Base-by-base conservation (phyloP, 176 grass and related monocot species). In the Saccharum officinarum region DNA sequence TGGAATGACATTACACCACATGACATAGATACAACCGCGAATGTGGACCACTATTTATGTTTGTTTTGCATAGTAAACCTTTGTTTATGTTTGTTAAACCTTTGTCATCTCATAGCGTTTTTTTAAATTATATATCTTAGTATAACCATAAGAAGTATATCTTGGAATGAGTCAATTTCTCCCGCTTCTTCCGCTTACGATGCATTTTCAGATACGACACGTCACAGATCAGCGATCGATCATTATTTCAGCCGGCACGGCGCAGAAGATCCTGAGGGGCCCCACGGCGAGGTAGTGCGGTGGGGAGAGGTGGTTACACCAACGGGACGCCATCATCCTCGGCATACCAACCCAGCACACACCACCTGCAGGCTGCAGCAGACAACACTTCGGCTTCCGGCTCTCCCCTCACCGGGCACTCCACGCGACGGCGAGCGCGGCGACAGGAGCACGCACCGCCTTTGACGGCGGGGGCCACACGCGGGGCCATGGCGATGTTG, bases 231-330 rank as follows among this genome's bases (percentile, higher is more conserved):
- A 57, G 20, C 54, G 7, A n/a, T n/a, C 1, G 54, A n/a, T 57
- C 20, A n/a, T 2, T 3, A 13, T n/a, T 52, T 38, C 78, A 22
- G 44, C 64, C 30, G 11, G 14, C 1, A 10, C 6, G 78, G 34
- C 28, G 71, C 86, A 87, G 63, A 76, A 62, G 86, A 87, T 82
- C 86, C 62, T 0, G 1, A 2, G 3, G 0, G 33, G 87, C 10
- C 33, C 87, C 82, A 54, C 52, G 11, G 0, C 3, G 8, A 0
- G 31, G 69, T 76, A 76, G 61, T 23, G 79, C 14, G 74, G 8
- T 66, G 73, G 10, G 20, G 55, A n/a, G 67, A 82, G 67, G 88
- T 83, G 75, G 88, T 67, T 84, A 68, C 61, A 87, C 84, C 84
- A 86, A 22, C 64, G 49, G 55, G 10, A 10, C 2, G 41, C 60